A percentile compares a stretch with the other conserved stretches of the same genome.
phyloP scores from a whole-genome alignment of 2,329 filamentous ascomycete species.

The Byssochlamys sp. region DNA sequence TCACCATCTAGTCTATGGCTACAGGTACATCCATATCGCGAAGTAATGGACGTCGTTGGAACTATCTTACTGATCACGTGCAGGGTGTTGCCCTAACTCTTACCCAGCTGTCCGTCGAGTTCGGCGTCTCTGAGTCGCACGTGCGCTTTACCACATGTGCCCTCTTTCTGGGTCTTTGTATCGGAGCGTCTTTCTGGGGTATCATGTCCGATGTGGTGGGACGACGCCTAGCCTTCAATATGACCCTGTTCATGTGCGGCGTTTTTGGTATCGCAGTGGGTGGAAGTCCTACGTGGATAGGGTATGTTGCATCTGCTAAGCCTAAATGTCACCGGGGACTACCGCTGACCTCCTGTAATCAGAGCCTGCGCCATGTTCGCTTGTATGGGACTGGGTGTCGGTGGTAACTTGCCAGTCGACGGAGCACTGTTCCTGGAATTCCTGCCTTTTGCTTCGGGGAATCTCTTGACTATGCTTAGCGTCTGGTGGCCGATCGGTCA shows the following conservation, averaged over 20 bases:
- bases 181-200: constrained; percentile 74
- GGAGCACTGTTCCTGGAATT: constrained; percentile 77
- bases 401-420: constrained; percentile 69
- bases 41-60: constrained; percentile 9
- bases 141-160: constrained; percentile 74
- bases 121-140: constrained; percentile 57
- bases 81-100: constrained; percentile 68
- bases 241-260: constrained; percentile 64
- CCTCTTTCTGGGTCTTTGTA: constrained; percentile 64
- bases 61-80: constrained; percentile 8
- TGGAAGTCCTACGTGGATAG: constrained; percentile 58
- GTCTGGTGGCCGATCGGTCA: constrained; percentile 83
- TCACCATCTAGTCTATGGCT: constrained; percentile 55
- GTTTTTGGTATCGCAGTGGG: constrained; percentile 64
- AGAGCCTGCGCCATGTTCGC: constrained; percentile 52
- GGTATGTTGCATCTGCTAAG: constrained; percentile 16
- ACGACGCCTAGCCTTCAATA: constrained; percentile 70
- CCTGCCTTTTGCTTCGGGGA: constrained; percentile 62
- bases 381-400: constrained; percentile 57
- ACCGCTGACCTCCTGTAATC: not conserved
- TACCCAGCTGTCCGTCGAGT: constrained; percentile 64
- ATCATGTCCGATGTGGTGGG: constrained; percentile 69
- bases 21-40: constrained; percentile 39
- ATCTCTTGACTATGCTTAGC: constrained; percentile 67
- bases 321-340: constrained; percentile 8